Conservation (phyloP, 2,329 filamentous ascomycete genomes). For the Gremmenia infestans region DNA sequence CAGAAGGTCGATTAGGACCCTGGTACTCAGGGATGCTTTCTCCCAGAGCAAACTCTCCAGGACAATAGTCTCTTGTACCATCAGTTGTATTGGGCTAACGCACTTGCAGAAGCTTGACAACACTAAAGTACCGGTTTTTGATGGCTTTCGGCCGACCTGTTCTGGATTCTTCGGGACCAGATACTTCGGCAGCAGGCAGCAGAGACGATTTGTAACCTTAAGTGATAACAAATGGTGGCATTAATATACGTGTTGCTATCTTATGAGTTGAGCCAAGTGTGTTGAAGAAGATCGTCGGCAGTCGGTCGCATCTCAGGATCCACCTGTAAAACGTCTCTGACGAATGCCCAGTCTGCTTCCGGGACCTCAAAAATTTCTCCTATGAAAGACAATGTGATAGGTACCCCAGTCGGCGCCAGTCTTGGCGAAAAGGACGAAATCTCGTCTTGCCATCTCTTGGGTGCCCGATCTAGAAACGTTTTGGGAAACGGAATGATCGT, state of each 20-base stretch:
- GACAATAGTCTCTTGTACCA: too few species aligned
- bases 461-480: constrained; percentile 3
- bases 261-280: constrained; percentile 1
- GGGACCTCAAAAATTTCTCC: constrained; percentile 7
- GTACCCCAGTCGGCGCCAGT: constrained; percentile 5
- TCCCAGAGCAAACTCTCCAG: too few species aligned
- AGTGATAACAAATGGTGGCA: not conserved
- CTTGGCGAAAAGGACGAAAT: constrained; percentile 9
- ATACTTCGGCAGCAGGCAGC: too few species aligned
- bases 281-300: constrained; percentile 8
- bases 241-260: not conserved
- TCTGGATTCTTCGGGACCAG: too few species aligned
- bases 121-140: too few species aligned
- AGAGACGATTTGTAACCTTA: too few species aligned
- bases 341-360: constrained; percentile 6
- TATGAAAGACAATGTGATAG: constrained; percentile 8
- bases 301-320: constrained; percentile 10
- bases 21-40: too few species aligned
- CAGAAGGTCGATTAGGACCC: too few species aligned
- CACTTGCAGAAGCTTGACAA: too few species aligned
- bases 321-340: constrained; percentile 8
- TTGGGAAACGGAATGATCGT: constrained; percentile 6
- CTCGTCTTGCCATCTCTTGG: constrained; percentile 5
- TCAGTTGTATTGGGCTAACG: too few species aligned
- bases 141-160: too few species aligned